Evolutionary conservation across 2,329 filamentous ascomycete genomes (phyloP), one percentile per base, ranked within the genome.

Genomic region (Lachnellula hyalina): DNA sequence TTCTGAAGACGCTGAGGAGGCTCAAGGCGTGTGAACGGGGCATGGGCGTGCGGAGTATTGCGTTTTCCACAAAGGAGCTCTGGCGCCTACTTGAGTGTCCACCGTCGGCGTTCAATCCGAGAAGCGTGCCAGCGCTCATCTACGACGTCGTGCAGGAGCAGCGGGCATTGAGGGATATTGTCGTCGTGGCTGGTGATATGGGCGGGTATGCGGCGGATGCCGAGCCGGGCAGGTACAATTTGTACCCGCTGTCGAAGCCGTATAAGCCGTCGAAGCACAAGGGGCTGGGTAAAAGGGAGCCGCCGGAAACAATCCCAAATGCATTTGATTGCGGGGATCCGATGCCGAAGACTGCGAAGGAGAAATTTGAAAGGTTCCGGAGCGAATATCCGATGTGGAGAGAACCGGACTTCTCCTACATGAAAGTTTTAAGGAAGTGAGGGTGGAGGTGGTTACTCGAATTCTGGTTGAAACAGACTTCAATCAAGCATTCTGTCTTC

Each of bases 1-100:
- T 61, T 46, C 6, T 49, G 3, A 36, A 32, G 21, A 57, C 52
- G 46, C 36, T 57, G 19, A 44, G 51, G 9, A 36, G 48, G 5
- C 17, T 61, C 14, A 47, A 46, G 2, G 55, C 46, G 21, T 49
- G 55, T 19, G 47, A 45, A 2, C 15, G 32, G 3, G 51, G 54
- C 19, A 28, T 48, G 5, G 51, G 15, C 34, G 36, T 44, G 25
- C 36, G 41, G 32, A 42, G 48, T 19, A 48, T 17, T 48, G 44
- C 25, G 35, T 21, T 49, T 17, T 34, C 35, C 17, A 21, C 41
- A 47, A 25, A 42, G 36, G 6, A 55, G n/a, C 41, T 21, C 14
- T 19, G 19, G 41, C 41, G n/a, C 41, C 41, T 12, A 19, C 17
- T 41, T 19, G 38, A 41, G 17, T 41, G 17, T 41, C 17, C 11